Percentiles rank a stretch among this genome's conserved stretches.
These are phyloP conservation scores for Phlyctochytrium planicorne DNA, from an alignment of 192 early-diverging fungal genomes.

Conservation along the genomic window DNA sequence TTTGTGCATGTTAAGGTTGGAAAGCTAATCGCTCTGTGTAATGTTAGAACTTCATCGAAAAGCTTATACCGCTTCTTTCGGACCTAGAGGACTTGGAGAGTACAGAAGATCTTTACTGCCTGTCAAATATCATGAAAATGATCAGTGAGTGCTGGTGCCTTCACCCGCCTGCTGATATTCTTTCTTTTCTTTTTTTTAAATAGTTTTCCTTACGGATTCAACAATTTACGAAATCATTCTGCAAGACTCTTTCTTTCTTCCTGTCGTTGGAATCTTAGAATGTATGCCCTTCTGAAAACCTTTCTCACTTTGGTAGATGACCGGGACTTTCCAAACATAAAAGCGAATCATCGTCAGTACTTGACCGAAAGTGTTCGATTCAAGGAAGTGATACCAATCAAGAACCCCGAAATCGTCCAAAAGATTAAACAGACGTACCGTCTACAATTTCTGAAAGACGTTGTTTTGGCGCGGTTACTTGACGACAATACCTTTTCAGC, in stretches of 20 bases:
- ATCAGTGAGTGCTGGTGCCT: slow-evolving; percentile 62
- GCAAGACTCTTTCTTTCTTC: slow-evolving; percentile 71
- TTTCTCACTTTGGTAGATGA: slow-evolving; percentile 55
- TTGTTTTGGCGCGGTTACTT: slow-evolving; percentile 70
- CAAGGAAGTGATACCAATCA: slow-evolving; percentile 72
- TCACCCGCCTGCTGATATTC: no score
- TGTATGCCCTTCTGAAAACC: slow-evolving; percentile 45
- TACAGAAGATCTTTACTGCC: slow-evolving; percentile 63
- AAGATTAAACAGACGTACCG: slow-evolving; percentile 90
- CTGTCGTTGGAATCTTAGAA: slow-evolving; percentile 82
- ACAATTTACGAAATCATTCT: slow-evolving; percentile 72
- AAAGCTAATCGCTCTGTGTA: no score
- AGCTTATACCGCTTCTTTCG: slow-evolving; percentile 56
- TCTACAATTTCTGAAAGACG: slow-evolving; percentile 84
- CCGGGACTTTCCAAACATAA: slow-evolving; percentile 64
- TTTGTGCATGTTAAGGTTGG: not conserved
- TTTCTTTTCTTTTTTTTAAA: not conserved
- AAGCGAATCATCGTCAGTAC: slow-evolving; percentile 76
- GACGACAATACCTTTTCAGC: slow-evolving; percentile 76
- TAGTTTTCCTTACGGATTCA: slow-evolving; percentile 79
- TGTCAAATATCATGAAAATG: slow-evolving; percentile 73
- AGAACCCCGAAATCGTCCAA: slow-evolving; percentile 59
- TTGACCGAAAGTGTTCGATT: slow-evolving; percentile 56
- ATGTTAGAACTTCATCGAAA: slow-evolving; percentile 71
- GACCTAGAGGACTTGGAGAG: slow-evolving; percentile 83